Conservation (phyloP, 228 moss, liverwort and hornwort species). For the Sphagnum fallax region DNA sequence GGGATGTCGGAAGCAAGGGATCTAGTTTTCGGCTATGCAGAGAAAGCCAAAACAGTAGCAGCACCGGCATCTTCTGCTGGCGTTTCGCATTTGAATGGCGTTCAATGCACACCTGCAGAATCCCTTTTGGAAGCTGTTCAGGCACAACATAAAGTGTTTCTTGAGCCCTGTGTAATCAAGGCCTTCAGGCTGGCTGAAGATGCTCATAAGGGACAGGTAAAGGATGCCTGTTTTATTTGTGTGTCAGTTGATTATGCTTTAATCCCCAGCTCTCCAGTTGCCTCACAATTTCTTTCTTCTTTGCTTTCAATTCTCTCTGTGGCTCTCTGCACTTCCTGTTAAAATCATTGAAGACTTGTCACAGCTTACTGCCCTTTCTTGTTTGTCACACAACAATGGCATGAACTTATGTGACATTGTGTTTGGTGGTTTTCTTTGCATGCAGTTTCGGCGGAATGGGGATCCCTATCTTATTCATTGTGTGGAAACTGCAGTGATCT, state of each 20-base stretch:
- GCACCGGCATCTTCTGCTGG: slow-evolving; percentile 5
- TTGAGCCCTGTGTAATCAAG: slow-evolving; percentile 52
- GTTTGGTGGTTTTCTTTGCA: background rate
- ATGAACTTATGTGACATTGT: background rate
- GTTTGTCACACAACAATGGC: background rate
- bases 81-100: slow-evolving; percentile 14
- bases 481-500: slow-evolving; percentile 73
- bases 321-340: background rate
- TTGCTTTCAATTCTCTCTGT: background rate
- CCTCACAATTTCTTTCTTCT: background rate
- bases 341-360: background rate
- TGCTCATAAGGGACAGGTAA: slow-evolving; percentile 89
- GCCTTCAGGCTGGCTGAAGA: slow-evolving; percentile 78
- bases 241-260: background rate
- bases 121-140: slow-evolving; percentile 59
- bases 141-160: slow-evolving; percentile 48
- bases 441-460: slow-evolving; percentile 74
- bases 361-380: background rate
- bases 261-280: background rate
- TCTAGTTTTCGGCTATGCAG: slow-evolving; percentile 50
- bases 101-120: slow-evolving; percentile 21
- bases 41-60: slow-evolving; percentile 35
- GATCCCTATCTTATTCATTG: slow-evolving; percentile 72
- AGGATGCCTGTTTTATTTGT: background rate
- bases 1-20: slow-evolving; percentile 58